Base-by-base conservation (phyloP, 257 asterid genomes). In the Plantago elongata region DNA sequence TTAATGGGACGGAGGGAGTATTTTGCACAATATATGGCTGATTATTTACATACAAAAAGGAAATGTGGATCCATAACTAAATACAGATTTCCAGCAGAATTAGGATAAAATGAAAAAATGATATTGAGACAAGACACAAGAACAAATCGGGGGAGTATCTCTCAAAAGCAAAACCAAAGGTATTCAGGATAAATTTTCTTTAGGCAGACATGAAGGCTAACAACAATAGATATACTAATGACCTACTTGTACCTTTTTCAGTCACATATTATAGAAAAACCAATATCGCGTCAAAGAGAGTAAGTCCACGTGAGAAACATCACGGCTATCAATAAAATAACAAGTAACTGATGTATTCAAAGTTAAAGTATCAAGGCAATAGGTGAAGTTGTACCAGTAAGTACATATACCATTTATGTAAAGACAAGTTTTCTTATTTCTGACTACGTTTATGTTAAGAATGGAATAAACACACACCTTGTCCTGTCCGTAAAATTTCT, bases 401-500 rank as follows among this genome's bases (percentile, higher is more conserved):
- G 40, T 72, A 49, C 37, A 45, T 8, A 51, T 15, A n/a, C 14
- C 51, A 59, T 10, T 12, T 12, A 58, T n/a, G n/a, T 10, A 37
- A 52, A 45, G 57, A 52, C 60, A 48, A 64, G 51, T 47, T 18
- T 49, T 12, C 56, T 56, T 13, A 49, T 13, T 44, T 50, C 47
- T 51, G 64, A 57, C n/a, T n/a, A n/a, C 54, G 57, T 75, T 43
- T 57, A 40, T 17, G 59, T 12, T n/a, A 61, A 34, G 63, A 62
- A 57, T 40, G 61, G 45, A 60, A 51, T 40, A 42, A 61, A 30
- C 44, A 47, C 69, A 65, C 69, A 89, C 99, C 99, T 87, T 88
- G 86, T 67, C 96, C 99, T 47, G 97, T 83, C 60, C 84, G 84
- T 55, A 93, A 76, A 75, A 93, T 87, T 61, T 89, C 99, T 75